phyloP scores from a whole-genome alignment of 352 stramenopile genomes.

The Thalassiosira oceanica region DNA sequence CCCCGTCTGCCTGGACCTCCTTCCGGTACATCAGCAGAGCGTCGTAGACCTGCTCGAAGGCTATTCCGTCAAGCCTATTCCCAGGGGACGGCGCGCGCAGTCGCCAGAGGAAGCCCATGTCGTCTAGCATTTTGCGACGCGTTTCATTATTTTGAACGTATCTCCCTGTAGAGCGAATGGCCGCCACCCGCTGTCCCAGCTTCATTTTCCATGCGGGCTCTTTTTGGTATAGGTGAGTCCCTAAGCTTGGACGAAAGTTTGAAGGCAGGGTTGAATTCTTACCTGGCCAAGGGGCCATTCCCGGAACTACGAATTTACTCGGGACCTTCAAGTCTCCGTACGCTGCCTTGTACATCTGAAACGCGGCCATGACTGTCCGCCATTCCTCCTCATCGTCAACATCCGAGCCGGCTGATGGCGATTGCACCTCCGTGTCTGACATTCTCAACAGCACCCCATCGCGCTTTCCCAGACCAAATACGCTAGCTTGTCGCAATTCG shows the following conservation, averaged over 20 bases:
- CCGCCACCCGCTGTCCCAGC: slow-evolving; percentile 70
- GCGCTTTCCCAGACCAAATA: background rate
- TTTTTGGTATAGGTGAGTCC: no score
- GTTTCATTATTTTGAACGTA: slow-evolving; percentile 73
- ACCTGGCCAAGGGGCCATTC: slow-evolving; percentile 76
- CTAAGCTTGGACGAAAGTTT: no score
- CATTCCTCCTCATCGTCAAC: slow-evolving; percentile 71
- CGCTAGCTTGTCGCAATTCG: slow-evolving; percentile 13
- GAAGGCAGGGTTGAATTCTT: no score
- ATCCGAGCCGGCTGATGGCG: slow-evolving; percentile 1
- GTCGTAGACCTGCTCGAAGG: slow-evolving; percentile 75
- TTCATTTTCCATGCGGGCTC: slow-evolving; percentile 70
- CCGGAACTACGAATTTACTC: slow-evolving; percentile 73
- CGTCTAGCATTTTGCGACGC: slow-evolving; percentile 66
- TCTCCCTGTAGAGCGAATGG: slow-evolving; percentile 74
- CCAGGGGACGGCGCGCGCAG: slow-evolving; percentile 50
- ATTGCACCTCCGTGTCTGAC: slow-evolving; percentile 22
- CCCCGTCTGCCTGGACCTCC: slow-evolving; percentile 48
- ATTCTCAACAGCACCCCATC: background rate
- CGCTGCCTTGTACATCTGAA: slow-evolving; percentile 79
- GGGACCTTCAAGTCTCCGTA: slow-evolving; percentile 80
- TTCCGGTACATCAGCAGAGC: slow-evolving; percentile 67
- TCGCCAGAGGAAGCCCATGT: slow-evolving; percentile 80
- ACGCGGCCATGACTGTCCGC: slow-evolving; percentile 59
- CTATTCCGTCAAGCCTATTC: slow-evolving; percentile 53